Percentiles rank a stretch among this genome's conserved stretches.
Conservation (phyloP, 2,329 filamentous ascomycete species). For the Cadophora malorum region DNA sequence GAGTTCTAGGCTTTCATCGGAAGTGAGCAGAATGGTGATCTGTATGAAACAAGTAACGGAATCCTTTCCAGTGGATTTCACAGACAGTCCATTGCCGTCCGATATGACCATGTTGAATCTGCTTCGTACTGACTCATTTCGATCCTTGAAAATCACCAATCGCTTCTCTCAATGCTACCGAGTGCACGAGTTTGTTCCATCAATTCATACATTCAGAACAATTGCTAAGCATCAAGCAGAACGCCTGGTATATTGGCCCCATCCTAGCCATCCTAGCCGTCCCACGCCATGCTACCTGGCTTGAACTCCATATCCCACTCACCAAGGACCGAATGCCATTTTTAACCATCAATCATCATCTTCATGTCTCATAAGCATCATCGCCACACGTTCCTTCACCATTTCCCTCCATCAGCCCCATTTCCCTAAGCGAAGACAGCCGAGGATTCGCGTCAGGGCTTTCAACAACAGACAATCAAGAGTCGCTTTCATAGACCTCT, state of each 20-base stretch:
- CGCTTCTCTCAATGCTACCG: background rate
- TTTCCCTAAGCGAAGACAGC: background rate
- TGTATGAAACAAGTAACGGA: too few relatives aligned
- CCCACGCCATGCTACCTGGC: constrained; percentile 2
- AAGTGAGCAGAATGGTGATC: too few relatives aligned
- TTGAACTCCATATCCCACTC: background rate
- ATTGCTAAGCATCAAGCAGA: constrained; percentile 6
- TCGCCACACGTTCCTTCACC: background rate
- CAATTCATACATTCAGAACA: background rate
- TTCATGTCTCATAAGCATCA: background rate
- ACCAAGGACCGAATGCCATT: background rate
- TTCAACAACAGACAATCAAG: background rate
- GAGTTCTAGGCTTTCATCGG: too few relatives aligned
- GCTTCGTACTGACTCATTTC: too few relatives aligned
- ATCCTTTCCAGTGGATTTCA: too few relatives aligned
- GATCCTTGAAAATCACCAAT: background rate
- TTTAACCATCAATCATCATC: background rate
- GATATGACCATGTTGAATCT: too few relatives aligned
- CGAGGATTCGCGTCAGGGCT: background rate
- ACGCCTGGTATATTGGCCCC: constrained; percentile 11
- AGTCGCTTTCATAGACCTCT: constrained; percentile 14
- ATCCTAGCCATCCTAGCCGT: constrained; percentile 2
- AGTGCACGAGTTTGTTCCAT: background rate
- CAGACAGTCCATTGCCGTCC: too few relatives aligned
- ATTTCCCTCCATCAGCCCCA: background rate